phyloP scores from a whole-genome alignment of 805 yeast genomes.

The Candida fluviatilis region DNA sequence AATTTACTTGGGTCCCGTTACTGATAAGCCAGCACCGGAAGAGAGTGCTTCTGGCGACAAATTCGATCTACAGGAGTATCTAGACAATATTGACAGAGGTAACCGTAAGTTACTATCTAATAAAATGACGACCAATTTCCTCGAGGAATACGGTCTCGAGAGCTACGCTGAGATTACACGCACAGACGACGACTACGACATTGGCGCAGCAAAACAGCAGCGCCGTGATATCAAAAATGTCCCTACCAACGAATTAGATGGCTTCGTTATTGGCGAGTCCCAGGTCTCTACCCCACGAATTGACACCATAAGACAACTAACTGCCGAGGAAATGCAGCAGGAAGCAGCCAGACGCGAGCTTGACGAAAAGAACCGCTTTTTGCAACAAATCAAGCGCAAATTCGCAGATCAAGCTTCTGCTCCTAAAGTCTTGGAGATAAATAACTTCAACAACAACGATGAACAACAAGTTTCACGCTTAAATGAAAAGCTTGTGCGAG shows the following conservation, averaged over 20 bases:
- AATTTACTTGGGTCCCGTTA: slow-evolving; percentile 32
- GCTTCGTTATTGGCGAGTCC: slow-evolving; percentile 32
- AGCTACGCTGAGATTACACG: slow-evolving; percentile 26
- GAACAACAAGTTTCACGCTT: slow-evolving; percentile 18
- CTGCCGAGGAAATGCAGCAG: slow-evolving; percentile 23
- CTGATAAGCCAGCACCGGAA: slow-evolving; percentile 4
- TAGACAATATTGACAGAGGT: slow-evolving; percentile 14
- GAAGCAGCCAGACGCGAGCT: slow-evolving; percentile 19
- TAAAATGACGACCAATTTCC: slow-evolving; percentile 26
- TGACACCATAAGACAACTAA: slow-evolving; percentile 13
- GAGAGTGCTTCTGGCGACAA: neutral
- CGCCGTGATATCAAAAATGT: slow-evolving; percentile 19
- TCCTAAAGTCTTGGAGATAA: slow-evolving; percentile 29
- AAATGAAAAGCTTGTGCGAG: slow-evolving; percentile 17
- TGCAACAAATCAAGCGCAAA: slow-evolving; percentile 23
- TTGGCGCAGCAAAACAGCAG: slow-evolving; percentile 12
- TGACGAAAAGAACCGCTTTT: slow-evolving; percentile 24
- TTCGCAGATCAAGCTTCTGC: slow-evolving; percentile 15
- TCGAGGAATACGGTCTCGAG: slow-evolving; percentile 37
- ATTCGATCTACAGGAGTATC: slow-evolving; percentile 20
- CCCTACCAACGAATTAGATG: slow-evolving; percentile 26
- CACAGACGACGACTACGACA: slow-evolving; percentile 25
- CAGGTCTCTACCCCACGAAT: slow-evolving; percentile 6
- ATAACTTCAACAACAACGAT: slow-evolving; percentile 26
- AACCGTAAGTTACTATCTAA: slow-evolving; percentile 27